Percentiles rank a stretch among this genome's conserved stretches.
Conservation (phyloP, 352 stramenopile genomes). For the Phytopythium aichiense region DNA sequence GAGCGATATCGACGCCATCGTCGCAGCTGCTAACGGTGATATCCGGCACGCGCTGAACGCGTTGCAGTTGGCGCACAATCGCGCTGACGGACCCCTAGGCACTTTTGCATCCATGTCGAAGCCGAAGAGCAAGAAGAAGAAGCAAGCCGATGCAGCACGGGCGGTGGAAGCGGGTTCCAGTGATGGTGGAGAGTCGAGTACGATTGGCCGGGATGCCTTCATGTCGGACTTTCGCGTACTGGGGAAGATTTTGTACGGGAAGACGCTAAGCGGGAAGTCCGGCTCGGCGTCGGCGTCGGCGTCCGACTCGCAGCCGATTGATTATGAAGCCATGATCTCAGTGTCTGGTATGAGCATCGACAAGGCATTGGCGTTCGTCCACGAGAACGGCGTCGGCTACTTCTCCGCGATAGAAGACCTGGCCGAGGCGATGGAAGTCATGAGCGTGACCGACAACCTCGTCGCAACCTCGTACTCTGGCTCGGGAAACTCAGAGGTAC, state of each 20-base stretch:
- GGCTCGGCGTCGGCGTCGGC: constrained; percentile 6
- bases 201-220: constrained; percentile 55
- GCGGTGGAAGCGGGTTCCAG: background rate
- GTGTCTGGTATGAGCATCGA: constrained; percentile 52
- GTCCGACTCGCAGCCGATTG: constrained; percentile 8
- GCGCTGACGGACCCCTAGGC: background rate
- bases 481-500: constrained; percentile 47
- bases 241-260: constrained; percentile 75
- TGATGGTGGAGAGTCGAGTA: constrained; percentile 5
- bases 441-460: constrained; percentile 68
- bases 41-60: constrained; percentile 80
- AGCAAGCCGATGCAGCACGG: background rate
- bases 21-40: constrained; percentile 67
- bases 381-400: constrained; percentile 68
- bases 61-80: constrained; percentile 45
- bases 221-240: constrained; percentile 78
- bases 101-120: background rate
- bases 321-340: constrained; percentile 52
- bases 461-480: constrained; percentile 49
- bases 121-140: constrained; percentile 7
- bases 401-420: constrained; percentile 79
- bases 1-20: constrained; percentile 36
- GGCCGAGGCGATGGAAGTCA: constrained; percentile 46
- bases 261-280: constrained; percentile 30
- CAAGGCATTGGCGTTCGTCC: constrained; percentile 54